Percentiles rank a stretch among this genome's conserved stretches.
phyloP scores from a whole-genome alignment of 2,329 filamentous ascomycete species.

The Colletotrichum godetiae region DNA sequence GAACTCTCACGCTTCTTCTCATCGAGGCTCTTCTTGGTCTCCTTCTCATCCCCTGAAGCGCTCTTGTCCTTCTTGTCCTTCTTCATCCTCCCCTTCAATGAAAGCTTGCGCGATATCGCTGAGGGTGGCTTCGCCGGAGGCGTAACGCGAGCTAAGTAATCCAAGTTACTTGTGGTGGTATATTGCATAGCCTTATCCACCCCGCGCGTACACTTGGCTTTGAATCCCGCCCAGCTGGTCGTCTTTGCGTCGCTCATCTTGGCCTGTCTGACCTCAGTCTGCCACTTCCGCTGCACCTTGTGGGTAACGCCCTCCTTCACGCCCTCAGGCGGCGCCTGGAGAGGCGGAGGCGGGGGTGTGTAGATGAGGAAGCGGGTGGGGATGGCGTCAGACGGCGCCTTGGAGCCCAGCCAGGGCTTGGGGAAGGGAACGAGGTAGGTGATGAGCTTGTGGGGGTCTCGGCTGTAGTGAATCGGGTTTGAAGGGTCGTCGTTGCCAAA shows the following conservation, averaged over 20 bases:
- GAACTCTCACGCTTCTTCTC: conserved; percentile 4
- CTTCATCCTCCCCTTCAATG: conserved; percentile 21
- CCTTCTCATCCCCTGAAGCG: conserved; percentile 2
- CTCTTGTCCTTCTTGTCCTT: conserved; percentile 26
- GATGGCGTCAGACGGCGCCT: conserved; percentile 7
- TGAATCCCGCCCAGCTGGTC: conserved; percentile 32
- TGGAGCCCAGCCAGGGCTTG: conserved; percentile 26
- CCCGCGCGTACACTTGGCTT: conserved; percentile 25
- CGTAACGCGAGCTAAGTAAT: conserved; percentile 27
- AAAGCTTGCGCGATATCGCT: conserved; percentile 11
- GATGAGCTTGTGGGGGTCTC: conserved; percentile 33
- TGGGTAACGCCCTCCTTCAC: conserved; percentile 30
- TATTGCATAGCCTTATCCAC: conserved; percentile 34
- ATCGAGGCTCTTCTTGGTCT: conserved; percentile 7
- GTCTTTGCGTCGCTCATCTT: conserved; percentile 31
- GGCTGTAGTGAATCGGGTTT: conserved; percentile 27
- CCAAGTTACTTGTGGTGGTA: conserved; percentile 29
- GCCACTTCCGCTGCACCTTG: conserved; percentile 34
- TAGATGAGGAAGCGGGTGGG: conserved; percentile 30
- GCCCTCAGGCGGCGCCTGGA: conserved; percentile 29
- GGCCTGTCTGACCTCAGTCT: conserved; percentile 25
- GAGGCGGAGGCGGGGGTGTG: conserved; percentile 28
- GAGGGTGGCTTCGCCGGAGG: conserved; percentile 12
- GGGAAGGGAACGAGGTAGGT: conserved; percentile 32
- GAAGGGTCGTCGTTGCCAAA: conserved; percentile 31